Percentiles rank a stretch among this genome's conserved stretches.
phyloP scores from a whole-genome alignment of 495 filamentous ascomycete species.

The Penicillium verhagenii region DNA sequence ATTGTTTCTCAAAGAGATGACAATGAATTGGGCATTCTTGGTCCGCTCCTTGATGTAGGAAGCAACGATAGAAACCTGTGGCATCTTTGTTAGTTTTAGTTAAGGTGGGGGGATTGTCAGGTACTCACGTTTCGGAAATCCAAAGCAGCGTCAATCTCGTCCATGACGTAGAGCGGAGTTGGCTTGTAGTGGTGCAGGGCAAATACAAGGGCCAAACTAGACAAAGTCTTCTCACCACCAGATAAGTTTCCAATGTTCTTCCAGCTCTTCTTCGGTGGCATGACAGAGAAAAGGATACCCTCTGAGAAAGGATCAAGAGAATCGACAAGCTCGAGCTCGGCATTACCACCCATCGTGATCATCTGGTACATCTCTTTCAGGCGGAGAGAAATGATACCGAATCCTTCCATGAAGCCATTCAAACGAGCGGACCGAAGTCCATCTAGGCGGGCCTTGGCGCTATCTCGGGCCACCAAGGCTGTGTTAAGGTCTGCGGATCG shows the following conservation, averaged over 20 bases:
- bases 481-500: conserved; percentile 76
- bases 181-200: conserved; percentile 98
- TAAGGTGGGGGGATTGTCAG: background rate
- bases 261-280: conserved; percentile 99
- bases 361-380: conserved; percentile 99
- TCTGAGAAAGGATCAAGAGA: conserved; percentile 94
- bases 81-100: conserved; percentile 10
- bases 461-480: conserved; percentile 74
- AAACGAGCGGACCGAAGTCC: conserved; percentile 84
- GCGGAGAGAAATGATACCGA: conserved; percentile 88
- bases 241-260: conserved; percentile 96
- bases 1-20: conserved; percentile 96
- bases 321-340: conserved; percentile 94
- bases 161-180: conserved; percentile 98
- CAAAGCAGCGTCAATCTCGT: conserved; percentile 97
- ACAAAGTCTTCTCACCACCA: conserved; percentile 96
- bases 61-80: conserved; percentile 94
- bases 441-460: conserved; percentile 85
- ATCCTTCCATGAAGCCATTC: conserved; percentile 98
- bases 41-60: conserved; percentile 98
- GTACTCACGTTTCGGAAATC: conserved; percentile 92
- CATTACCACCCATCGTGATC: conserved; percentile 99
- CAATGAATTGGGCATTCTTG: conserved; percentile 98
- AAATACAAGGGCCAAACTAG: conserved; percentile 91
- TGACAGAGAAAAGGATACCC: conserved; percentile 93